Percentiles rank a stretch among this genome's conserved stretches.
Evolutionary conservation across 805 yeast species (phyloP).

Genomic region (Scheffersomyces coipomensis): DNA sequence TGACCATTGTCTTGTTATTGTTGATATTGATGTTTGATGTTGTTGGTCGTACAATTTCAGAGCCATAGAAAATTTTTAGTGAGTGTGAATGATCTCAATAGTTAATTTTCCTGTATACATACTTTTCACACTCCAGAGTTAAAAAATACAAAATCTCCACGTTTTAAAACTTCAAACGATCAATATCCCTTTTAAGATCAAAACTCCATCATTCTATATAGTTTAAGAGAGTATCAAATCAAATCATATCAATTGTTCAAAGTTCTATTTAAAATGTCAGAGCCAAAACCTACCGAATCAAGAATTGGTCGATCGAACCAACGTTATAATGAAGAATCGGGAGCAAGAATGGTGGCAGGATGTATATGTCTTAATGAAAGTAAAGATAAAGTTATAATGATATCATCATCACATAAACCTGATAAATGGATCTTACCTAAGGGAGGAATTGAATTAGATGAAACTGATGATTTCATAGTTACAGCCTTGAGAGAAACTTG

Average conservation of each 20-base stretch:
- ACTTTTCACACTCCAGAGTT: no score
- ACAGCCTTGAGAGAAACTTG: conserved; percentile 88
- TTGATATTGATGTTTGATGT: background rate
- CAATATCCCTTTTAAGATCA: no score
- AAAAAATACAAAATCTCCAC: no score
- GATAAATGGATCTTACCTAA: conserved; percentile 89
- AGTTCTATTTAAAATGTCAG: conserved; percentile 5
- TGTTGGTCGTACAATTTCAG: no score
- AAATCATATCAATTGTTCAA: no score
- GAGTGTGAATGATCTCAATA: no score
- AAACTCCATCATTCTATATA: no score
- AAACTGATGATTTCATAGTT: conserved; percentile 42
- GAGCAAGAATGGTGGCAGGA: conserved; percentile 92
- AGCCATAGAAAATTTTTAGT: no score
- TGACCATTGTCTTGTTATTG: background rate
- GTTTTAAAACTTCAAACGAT: no score
- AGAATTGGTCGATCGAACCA: conserved; percentile 62
- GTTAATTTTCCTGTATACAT: no score
- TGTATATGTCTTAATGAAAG: conserved; percentile 68
- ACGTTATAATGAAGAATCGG: conserved; percentile 55
- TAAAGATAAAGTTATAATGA: conserved; percentile 67
- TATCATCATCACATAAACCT: conserved; percentile 68
- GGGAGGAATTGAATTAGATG: conserved; percentile 93
- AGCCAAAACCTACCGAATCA: conserved; percentile 17
- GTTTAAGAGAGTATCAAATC: no score